Percentiles rank a stretch among this genome's conserved stretches.
phyloP scores from a whole-genome alignment of 495 filamentous ascomycete genomes.

The Penicillium simplicissimum region DNA sequence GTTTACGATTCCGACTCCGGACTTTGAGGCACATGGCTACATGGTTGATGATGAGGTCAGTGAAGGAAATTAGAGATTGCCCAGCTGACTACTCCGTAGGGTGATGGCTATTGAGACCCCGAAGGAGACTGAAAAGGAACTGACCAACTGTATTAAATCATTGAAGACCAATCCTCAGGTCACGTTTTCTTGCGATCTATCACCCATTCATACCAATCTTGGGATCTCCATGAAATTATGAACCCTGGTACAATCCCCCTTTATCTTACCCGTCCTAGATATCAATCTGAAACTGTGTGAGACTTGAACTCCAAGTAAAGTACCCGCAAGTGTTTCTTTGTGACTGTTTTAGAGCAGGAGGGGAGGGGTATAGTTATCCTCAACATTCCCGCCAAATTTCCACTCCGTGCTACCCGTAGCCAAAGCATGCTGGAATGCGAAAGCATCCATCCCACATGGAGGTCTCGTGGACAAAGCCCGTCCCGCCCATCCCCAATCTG shows the following conservation, averaged over 20 bases:
- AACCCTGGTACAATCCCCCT: not conserved
- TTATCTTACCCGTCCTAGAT: not conserved
- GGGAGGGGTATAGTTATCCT: not conserved
- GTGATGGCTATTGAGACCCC: not conserved
- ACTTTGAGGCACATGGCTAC: not conserved
- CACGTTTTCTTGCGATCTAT: not conserved
- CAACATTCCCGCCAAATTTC: not conserved
- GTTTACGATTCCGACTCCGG: not conserved
- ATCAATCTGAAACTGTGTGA: constrained; percentile 23
- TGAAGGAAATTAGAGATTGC: not conserved
- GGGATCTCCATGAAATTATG: not conserved
- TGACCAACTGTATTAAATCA: too few species aligned
- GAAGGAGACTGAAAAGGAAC: not conserved
- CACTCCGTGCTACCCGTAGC: not conserved
- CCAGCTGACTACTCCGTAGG: not conserved
- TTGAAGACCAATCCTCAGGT: not conserved
- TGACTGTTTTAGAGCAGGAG: not conserved
- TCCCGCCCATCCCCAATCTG: not conserved
- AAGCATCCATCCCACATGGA: constrained; percentile 26
- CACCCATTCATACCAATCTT: not conserved
- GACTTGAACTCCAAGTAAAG: not conserved
- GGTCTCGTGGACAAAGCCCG: constrained; percentile 29
- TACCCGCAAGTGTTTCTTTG: not conserved
- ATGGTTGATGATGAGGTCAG: constrained; percentile 6
- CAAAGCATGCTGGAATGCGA: constrained; percentile 4